These are phyloP conservation scores for Schizosaccharomyces osmophilus DNA, from an alignment of 805 yeast genomes.

Conservation along the genomic window DNA sequence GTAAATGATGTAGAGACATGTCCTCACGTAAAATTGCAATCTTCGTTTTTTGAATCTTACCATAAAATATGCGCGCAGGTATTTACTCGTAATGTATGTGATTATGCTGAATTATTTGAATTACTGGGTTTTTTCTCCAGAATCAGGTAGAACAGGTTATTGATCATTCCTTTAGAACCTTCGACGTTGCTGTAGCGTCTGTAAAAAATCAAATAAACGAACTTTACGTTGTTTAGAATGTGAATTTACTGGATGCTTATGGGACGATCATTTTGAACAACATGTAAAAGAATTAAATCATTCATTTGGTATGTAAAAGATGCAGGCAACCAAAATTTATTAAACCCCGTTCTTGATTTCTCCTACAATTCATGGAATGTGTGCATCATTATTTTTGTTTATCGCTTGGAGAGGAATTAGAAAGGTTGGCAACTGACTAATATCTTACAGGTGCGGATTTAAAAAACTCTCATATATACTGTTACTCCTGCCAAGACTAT, in stretches of 20 bases:
- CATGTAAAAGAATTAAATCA: slow-evolving; percentile 9
- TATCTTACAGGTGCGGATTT: slow-evolving; percentile 39
- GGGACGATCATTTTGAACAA: slow-evolving; percentile 7
- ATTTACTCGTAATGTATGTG: neutral
- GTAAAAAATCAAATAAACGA: neutral
- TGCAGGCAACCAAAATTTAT: too few relatives aligned
- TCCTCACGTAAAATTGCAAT: neutral
- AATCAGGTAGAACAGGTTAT: too few relatives aligned
- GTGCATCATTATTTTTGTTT: neutral
- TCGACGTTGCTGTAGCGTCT: neutral
- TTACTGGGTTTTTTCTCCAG: neutral
- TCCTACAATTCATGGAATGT: too few relatives aligned
- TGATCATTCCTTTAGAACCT: neutral
- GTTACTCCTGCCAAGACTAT: slow-evolving; percentile 57
- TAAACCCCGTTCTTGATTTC: too few relatives aligned
- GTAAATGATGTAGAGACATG: neutral
- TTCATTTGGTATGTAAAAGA: slow-evolving; percentile 7
- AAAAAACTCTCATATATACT: slow-evolving; percentile 40
- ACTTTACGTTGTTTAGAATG: slow-evolving; percentile 10
- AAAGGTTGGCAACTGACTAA: neutral
- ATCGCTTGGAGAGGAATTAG: neutral
- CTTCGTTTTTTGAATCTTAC: neutral
- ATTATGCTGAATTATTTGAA: neutral
- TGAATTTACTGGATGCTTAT: slow-evolving; percentile 8
- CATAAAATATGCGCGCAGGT: neutral